These are phyloP conservation scores for Diplocarpon mali DNA, from an alignment of 2,329 filamentous ascomycete genomes.

Conservation along the genomic window DNA sequence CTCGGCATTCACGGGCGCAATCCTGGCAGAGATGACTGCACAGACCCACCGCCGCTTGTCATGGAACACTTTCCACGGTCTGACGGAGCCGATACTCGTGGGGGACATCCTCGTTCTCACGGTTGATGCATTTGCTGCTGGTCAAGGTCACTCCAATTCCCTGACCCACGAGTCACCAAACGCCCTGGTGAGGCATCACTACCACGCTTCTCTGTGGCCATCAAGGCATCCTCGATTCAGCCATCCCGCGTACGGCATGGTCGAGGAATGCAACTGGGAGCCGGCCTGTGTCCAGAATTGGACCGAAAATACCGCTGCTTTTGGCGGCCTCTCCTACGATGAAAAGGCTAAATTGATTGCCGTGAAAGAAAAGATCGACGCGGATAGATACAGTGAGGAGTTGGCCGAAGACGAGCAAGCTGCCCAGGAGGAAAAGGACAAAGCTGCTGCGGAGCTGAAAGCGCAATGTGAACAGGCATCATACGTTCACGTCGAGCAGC, in stretches of 20 bases:
- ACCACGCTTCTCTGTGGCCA: slow-evolving; percentile 65
- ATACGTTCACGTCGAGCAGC: slow-evolving; percentile 3
- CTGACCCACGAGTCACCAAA: slow-evolving; percentile 56
- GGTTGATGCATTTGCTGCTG: slow-evolving; percentile 61
- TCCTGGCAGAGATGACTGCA: slow-evolving; percentile 52
- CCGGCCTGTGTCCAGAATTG: slow-evolving; percentile 50
- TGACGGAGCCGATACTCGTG: slow-evolving; percentile 54
- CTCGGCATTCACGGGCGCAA: slow-evolving; percentile 55
- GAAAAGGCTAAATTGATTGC: slow-evolving; percentile 40
- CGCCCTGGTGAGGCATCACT: slow-evolving; percentile 63
- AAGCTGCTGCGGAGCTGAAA: slow-evolving; percentile 1
- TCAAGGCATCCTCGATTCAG: slow-evolving; percentile 52
- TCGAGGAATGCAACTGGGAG: slow-evolving; percentile 62
- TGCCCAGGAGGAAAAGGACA: slow-evolving; percentile 4
- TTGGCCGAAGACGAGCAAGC: slow-evolving; percentile 6
- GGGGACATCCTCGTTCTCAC: slow-evolving; percentile 55
- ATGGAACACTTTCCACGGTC: slow-evolving; percentile 41
- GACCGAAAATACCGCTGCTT: slow-evolving; percentile 53
- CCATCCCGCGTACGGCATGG: slow-evolving; percentile 58
- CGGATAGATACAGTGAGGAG: slow-evolving; percentile 10
- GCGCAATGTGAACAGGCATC: slow-evolving; percentile 2
- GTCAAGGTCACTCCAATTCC: slow-evolving; percentile 62
- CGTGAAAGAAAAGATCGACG: slow-evolving; percentile 3
- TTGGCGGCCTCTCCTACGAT: slow-evolving; percentile 44
- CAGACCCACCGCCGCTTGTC: slow-evolving; percentile 36